Base-by-base conservation (phyloP, 345 rosid genomes). In the Ricinus communis region DNA sequence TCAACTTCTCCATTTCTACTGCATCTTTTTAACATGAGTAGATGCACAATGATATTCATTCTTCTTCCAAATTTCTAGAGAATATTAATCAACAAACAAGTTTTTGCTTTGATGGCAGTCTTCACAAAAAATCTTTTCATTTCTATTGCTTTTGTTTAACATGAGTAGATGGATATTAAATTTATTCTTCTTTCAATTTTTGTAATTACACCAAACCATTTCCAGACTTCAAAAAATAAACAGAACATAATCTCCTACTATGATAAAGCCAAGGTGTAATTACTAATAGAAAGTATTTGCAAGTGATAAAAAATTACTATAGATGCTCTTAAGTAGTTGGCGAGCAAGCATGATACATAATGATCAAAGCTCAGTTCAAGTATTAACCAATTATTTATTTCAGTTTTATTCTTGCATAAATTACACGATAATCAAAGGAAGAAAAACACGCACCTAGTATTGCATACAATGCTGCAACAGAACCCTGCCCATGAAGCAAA, bases 381-480 rank as follows among this genome's bases (percentile, higher is more conserved):
- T 36, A 38, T 19, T 18, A 51, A 57, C 25, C 68, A 22, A 59
- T 28, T 45, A 30, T 64, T 16, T 54, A 21, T 25, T 30, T 59
- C 33, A 60, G 12, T 16, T 50, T 41, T 8, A 22, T 66, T 41
- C 54, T 51, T 41, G 18, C 19, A 67, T 9, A 54, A 62, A 40
- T 21, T 59, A 36, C n/a, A 5, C 8, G 8, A 28, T 12, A 8
- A 11, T 25, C 3, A 27, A 15, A 54, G 54, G 54, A 65, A 51
- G 69, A 47, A 58, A 69, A 73, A 41, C 71, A 83, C 93, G 45
- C 65, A 91, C 95, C 97, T 69, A 75, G 67, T 56, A 87, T 76
- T 8, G 91, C 97, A 66, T 88, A 94, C 6, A 77, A 18, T 63
- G 82, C 87, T 33, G 88, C 90, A 28, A 81, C 68, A 65, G 76